These are phyloP conservation scores for Anthoceros angustus DNA, from an alignment of 225 moss, liverwort and hornwort species.

Conservation along the genomic window DNA sequence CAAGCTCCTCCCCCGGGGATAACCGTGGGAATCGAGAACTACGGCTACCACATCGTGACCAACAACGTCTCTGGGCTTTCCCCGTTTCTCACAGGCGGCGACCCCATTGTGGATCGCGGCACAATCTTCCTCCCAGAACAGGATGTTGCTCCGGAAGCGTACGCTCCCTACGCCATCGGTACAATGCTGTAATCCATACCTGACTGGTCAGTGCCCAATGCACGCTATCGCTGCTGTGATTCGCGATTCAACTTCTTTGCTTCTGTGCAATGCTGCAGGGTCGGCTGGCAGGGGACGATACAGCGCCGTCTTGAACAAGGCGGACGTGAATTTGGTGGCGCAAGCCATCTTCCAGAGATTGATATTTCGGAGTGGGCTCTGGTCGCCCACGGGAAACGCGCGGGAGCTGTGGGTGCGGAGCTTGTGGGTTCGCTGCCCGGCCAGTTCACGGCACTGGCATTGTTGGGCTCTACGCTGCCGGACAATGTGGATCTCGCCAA, in stretches of 20 bases:
- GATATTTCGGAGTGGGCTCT: background rate
- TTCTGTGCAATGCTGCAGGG: background rate
- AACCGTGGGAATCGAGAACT: background rate
- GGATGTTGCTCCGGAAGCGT: background rate
- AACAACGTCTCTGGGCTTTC: background rate
- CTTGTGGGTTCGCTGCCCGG: background rate
- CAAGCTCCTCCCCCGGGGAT: background rate
- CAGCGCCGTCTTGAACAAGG: background rate
- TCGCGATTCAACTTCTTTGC: background rate
- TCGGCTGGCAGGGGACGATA: background rate
- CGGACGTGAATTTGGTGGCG: background rate
- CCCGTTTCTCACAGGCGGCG: background rate
- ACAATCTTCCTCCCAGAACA: background rate
- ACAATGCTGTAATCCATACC: background rate
- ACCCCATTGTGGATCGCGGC: background rate
- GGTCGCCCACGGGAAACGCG: background rate
- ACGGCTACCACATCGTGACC: background rate
- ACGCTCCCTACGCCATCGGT: conserved; percentile 1
- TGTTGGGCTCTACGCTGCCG: background rate
- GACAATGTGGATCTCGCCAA: background rate
- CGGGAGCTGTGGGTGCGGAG: background rate
- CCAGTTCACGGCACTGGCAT: background rate
- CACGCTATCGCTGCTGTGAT: background rate
- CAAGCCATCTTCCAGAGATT: background rate
- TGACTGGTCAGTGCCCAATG: background rate